Conservation (phyloP, 2,329 filamentous ascomycete species). For the Hypoxylon sp. region DNA sequence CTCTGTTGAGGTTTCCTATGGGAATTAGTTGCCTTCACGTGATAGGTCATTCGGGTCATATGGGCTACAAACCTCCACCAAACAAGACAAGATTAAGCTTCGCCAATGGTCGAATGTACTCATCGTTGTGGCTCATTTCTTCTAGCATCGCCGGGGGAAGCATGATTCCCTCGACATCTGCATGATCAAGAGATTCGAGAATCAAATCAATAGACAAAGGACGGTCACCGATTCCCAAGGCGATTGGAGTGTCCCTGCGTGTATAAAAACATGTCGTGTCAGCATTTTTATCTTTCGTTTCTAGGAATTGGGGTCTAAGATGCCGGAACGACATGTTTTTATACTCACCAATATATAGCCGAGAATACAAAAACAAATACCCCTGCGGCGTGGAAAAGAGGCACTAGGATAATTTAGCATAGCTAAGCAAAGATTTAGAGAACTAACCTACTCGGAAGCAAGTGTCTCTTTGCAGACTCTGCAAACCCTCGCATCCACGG, state of each 20-base stretch:
- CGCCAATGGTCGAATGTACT: constrained; percentile 52
- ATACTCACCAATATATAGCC: constrained; percentile 44
- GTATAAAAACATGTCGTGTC: too few species aligned
- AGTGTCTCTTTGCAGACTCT: constrained; percentile 31
- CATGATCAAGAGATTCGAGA: constrained; percentile 43
- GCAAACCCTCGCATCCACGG: constrained; percentile 40
- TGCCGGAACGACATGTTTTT: too few species aligned
- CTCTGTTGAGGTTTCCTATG: constrained; percentile 57
- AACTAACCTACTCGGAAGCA: constrained; percentile 51
- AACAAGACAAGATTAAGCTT: constrained; percentile 56
- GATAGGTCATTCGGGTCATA: background rate
- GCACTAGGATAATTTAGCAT: constrained; percentile 47
- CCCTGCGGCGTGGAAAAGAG: constrained; percentile 52
- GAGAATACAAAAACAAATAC: constrained; percentile 45
- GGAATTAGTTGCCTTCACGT: background rate
- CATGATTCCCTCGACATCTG: constrained; percentile 39
- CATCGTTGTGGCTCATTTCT: constrained; percentile 58
- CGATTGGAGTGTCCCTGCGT: constrained; percentile 40
- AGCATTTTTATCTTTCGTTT: too few species aligned
- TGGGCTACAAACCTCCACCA: constrained; percentile 56
- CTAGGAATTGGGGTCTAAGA: too few species aligned
- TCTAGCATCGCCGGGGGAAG: constrained; percentile 57
- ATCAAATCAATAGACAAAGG: constrained; percentile 47
- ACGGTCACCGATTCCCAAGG: constrained; percentile 45
- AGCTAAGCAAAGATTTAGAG: background rate